Conservation (phyloP, 257 asterid species). For the Sherardia arvensis region DNA sequence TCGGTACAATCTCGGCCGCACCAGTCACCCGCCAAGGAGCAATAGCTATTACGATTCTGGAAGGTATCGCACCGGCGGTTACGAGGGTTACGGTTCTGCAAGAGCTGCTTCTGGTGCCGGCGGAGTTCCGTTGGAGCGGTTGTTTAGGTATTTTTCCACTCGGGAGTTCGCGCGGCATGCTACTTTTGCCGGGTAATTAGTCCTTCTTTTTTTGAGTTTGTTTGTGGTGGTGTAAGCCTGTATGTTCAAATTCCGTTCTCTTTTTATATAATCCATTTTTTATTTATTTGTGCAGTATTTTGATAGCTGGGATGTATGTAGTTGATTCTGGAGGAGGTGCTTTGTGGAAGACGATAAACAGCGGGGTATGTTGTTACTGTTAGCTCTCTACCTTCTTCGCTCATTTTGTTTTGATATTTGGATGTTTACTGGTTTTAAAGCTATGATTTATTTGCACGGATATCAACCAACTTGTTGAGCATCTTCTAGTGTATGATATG, state of each 20-base stretch:
- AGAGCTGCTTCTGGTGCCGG: slow-evolving; percentile 26
- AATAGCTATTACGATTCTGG: neutral
- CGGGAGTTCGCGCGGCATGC: slow-evolving; percentile 60
- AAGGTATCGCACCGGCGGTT: neutral
- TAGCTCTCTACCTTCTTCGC: neutral
- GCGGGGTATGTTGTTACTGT: slow-evolving; percentile 48
- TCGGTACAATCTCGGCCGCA: slow-evolving; percentile 46
- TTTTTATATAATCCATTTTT: neutral
- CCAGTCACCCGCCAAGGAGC: slow-evolving; percentile 1
- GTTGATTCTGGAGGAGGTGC: slow-evolving; percentile 57
- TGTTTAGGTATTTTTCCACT: slow-evolving; percentile 49
- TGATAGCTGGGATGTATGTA: slow-evolving; percentile 49
- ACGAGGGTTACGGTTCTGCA: slow-evolving; percentile 26
- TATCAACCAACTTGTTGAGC: neutral
- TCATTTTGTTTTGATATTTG: neutral
- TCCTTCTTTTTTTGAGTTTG: too few relatives aligned
- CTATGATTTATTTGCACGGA: neutral
- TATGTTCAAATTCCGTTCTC: neutral
- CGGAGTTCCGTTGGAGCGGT: slow-evolving; percentile 41
- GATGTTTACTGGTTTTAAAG: neutral
- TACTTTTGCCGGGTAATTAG: slow-evolving; percentile 51
- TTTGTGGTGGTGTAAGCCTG: neutral
- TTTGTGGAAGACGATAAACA: slow-evolving; percentile 60
- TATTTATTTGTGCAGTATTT: slow-evolving; percentile 34
- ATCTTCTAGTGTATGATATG: neutral